A percentile compares a stretch with the other conserved stretches of the same genome.
phyloP scores from a whole-genome alignment of 176 grass and related monocot genomes.

The Echinochloa phyllopogon region DNA sequence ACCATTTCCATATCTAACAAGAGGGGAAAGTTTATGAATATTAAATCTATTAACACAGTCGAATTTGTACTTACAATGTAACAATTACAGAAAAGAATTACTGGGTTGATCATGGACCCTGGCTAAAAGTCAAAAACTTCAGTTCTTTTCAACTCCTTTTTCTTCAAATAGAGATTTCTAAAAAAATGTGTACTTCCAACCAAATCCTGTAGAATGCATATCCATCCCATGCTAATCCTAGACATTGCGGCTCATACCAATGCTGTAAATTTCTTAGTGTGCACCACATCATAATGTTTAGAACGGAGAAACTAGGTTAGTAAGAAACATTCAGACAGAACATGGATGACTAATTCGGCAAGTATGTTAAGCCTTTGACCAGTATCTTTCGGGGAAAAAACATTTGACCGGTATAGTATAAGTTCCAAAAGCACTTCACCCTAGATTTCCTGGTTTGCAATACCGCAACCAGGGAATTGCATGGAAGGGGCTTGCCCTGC shows the following conservation, averaged over 20 bases:
- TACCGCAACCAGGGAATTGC: neutral
- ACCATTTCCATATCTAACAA: conserved; percentile 86
- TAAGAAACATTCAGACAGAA: neutral
- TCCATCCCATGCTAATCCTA: neutral
- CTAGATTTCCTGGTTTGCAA: neutral
- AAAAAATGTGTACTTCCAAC: neutral
- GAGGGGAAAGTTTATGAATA: neutral
- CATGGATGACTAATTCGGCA: neutral
- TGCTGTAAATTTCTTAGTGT: neutral
- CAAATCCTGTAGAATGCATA: neutral
- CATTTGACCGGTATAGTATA: neutral
- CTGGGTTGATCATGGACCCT: neutral
- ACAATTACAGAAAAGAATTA: neutral
- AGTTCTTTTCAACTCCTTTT: neutral
- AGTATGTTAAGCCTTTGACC: neutral
- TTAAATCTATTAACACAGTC: neutral
- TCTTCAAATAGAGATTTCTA: neutral
- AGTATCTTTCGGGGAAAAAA: neutral
- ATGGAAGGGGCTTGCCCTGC: neutral
- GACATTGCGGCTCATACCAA: neutral
- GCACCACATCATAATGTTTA: conserved; percentile 19
- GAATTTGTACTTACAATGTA: neutral
- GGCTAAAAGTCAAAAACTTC: neutral
- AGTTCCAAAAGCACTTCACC: conserved; percentile 14
- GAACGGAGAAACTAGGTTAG: conserved; percentile 14